Evolutionary conservation across 768 basidiomycete genomes (phyloP).

Genomic region (Agrocybe praecox): DNA sequence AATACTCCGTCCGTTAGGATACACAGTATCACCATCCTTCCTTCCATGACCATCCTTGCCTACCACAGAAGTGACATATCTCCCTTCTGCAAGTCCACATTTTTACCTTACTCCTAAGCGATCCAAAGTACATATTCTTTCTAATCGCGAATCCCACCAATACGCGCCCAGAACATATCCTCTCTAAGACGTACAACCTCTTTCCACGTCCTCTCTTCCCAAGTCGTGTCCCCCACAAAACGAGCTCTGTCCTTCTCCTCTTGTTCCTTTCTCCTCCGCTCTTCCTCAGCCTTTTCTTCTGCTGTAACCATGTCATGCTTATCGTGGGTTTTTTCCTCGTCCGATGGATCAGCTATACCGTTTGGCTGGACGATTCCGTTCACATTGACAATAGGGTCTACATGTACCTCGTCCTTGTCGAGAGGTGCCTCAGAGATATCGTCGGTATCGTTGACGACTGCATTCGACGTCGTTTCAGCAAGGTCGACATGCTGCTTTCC

Average conservation of each 20-base stretch:
- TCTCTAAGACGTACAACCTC: conserved; percentile 73
- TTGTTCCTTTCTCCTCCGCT: conserved; percentile 11
- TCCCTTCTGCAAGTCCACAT: no score
- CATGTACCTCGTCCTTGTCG: not conserved
- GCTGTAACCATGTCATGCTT: not conserved
- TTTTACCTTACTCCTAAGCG: no score
- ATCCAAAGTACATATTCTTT: no score
- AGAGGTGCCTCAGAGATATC: not conserved
- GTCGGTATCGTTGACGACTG: no score
- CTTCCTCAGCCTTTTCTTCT: conserved; percentile 5
- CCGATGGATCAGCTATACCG: not conserved
- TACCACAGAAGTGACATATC: no score
- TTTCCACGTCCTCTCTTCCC: conserved; percentile 89
- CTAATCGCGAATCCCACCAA: conserved; percentile 51
- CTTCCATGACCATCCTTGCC: no score
- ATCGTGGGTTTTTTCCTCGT: not conserved
- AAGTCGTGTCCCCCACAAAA: conserved; percentile 68
- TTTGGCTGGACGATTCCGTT: conserved; percentile 1
- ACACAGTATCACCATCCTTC: no score
- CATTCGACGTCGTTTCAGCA: not conserved
- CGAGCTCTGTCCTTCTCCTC: conserved; percentile 28
- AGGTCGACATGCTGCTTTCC: not conserved
- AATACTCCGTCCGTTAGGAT: no score
- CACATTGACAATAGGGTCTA: not conserved
- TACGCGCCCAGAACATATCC: conserved; percentile 85